A percentile compares a stretch with the other conserved stretches of the same genome.
phyloP scores from a whole-genome alignment of 805 yeast genomes.

The Ogataea haglerorum region DNA sequence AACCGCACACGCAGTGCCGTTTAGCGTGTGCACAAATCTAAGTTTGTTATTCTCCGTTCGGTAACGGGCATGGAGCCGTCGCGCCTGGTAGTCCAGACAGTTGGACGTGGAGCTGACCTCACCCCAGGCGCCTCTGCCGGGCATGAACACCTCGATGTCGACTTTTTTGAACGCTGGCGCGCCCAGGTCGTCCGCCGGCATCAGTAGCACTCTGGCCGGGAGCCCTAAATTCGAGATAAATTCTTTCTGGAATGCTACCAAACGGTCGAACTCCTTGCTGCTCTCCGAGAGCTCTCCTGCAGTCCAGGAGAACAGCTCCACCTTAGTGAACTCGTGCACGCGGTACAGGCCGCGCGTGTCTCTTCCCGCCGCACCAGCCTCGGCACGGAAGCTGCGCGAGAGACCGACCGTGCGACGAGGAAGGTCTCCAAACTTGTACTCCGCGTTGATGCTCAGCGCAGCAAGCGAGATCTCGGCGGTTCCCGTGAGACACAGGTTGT shows the following conservation, averaged over 20 bases:
- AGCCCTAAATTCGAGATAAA: slow-evolving; percentile 68
- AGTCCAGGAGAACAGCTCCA: slow-evolving; percentile 82
- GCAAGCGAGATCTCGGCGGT: slow-evolving; percentile 96
- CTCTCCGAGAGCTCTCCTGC: slow-evolving; percentile 36
- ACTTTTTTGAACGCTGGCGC: slow-evolving; percentile 89
- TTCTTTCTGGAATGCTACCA: slow-evolving; percentile 62
- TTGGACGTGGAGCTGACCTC: slow-evolving; percentile 89
- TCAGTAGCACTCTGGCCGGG: slow-evolving; percentile 74
- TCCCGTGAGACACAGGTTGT: slow-evolving; percentile 70
- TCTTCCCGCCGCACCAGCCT: slow-evolving; percentile 94
- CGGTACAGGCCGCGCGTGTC: slow-evolving; percentile 91
- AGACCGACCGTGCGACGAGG: slow-evolving; percentile 73
- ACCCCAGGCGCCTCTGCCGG: slow-evolving; percentile 90
- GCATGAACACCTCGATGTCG: slow-evolving; percentile 98
- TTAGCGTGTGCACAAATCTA: slow-evolving; percentile 75
- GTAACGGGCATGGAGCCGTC: slow-evolving; percentile 72
- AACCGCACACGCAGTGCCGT: slow-evolving; percentile 94
- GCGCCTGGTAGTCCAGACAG: slow-evolving; percentile 86
- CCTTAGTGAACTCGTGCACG: slow-evolving; percentile 95
- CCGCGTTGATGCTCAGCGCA: slow-evolving; percentile 58
- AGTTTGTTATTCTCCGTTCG: slow-evolving; percentile 33
- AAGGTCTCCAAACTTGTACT: slow-evolving; percentile 30
- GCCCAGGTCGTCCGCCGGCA: slow-evolving; percentile 91
- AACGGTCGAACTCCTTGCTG: slow-evolving; percentile 49
- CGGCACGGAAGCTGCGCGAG: slow-evolving; percentile 87